Base-by-base conservation (phyloP, 805 yeast genomes). In the Wickerhamomyces ciferrii region DNA sequence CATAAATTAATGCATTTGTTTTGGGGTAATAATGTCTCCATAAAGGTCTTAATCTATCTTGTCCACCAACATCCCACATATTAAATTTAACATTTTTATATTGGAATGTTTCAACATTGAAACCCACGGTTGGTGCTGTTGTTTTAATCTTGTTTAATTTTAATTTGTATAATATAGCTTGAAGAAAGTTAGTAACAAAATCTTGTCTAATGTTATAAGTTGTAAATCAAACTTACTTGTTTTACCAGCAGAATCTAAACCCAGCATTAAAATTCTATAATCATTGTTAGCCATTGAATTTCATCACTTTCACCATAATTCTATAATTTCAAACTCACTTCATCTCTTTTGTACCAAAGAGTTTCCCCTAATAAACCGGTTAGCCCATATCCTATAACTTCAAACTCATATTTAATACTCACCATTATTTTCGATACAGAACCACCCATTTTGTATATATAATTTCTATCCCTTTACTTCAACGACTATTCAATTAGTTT, bases 11-110 rank as follows among this genome's bases (percentile, higher is more conserved):
- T 10, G 96, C 96, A 61, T 89, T 86, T 5, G 97, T 88, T 35
- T 96, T 96, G 13, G 96, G 87, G 67, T 86, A 89, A 68, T 91
- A 91, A 63, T 91, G 97, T 66, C 97, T 81, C 97, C 98, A 91
- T 48, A 91, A 73, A 0, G 95, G 96, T 61, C 97, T 79, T 55
- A 90, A 79, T 65, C 95, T 75, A 59, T 87, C 95, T 71, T 89
- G 97, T 63, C 97, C 97, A 69, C 97, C 97, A 50, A 94, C 94
- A 66, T 87, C 96, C 96, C 96, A 87, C 62, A 87, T 90, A 50
- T 89, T 88, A 70, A 87, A 86, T 47, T 86, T 82, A 48, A 87
- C 83, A 64, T 86, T 86, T 63, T 83, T 84, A 66, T 84, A 87
- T 48, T 85, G 81, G 51, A 87, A 87, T 4, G 92, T 84, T 66